Evolutionary conservation across 2,329 filamentous ascomycete species (phyloP).

Genomic region (Lasiodiplodia gonubiensis): DNA sequence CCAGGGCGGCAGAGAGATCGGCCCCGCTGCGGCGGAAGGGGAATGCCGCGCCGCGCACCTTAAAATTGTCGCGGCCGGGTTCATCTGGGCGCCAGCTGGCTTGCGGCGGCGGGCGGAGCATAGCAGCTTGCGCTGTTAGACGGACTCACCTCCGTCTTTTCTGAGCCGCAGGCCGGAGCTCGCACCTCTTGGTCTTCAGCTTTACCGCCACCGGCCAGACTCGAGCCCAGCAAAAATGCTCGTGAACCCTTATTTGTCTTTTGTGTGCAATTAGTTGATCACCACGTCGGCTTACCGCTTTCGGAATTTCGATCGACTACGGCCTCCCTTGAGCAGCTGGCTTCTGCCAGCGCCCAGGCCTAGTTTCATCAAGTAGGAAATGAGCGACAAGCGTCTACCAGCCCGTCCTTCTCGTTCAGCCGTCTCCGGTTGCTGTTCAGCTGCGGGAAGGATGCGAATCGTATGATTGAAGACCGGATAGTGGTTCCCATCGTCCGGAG

Average conservation of each 20-base stretch:
- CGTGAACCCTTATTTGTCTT: conserved; percentile 15
- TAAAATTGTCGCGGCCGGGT: neutral
- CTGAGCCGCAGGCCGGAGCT: neutral
- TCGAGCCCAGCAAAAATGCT: neutral
- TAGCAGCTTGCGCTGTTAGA: neutral
- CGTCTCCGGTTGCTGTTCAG: neutral
- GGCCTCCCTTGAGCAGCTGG: neutral
- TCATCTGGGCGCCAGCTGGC: neutral
- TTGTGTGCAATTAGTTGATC: neutral
- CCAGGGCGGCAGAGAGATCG: conserved; percentile 1
- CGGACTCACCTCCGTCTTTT: neutral
- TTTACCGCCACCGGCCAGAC: neutral
- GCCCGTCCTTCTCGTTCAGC: neutral
- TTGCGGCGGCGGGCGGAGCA: neutral
- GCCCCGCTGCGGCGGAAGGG: neutral
- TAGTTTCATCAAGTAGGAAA: neutral
- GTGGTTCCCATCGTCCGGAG: neutral
- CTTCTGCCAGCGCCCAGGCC: neutral
- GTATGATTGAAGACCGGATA: conserved; percentile 1
- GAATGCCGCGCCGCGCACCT: neutral
- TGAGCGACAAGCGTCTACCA: neutral
- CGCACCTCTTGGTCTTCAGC: neutral
- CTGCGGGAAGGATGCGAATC: neutral
- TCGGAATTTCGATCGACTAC: conserved; percentile 27
- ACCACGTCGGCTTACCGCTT: conserved; percentile 18